Base-by-base conservation (phyloP, 371 early-diverging fungal genomes). In the Mortierella sp. region DNA sequence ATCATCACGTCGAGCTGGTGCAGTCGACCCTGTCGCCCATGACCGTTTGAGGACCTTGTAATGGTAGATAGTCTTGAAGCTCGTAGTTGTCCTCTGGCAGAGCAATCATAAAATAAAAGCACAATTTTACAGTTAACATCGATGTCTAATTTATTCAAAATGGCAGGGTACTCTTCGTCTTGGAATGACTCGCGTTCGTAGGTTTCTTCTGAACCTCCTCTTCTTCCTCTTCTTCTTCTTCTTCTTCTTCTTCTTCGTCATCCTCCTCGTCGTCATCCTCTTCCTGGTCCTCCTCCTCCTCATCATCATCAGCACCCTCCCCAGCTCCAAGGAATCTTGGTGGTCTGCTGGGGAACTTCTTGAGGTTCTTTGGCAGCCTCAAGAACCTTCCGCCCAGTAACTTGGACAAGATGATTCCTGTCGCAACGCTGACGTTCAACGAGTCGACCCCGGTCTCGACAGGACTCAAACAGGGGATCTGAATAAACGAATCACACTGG, bases 401-500 rank as follows among this genome's bases (percentile, higher is more conserved):
- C 10, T 80, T 64, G 0, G 89, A 79, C 40, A 89, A 73, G 7
- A 92, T 72, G 39, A 91, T 77, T 13, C 90, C 92, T 1, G 92
- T 86, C 2, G 93, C 93, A 10, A 92, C 92, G 55, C 89, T 86
- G 16, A 91, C 93, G 64, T 93, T 93, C 67, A 93, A 79, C 22
- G 91, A 91, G 74, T 92, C 93, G 13, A 92, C 83, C 26, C 72
- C 70, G 0, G 75, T 55, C 6, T 73, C 77, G 14, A 68, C 47
- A 16, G 74, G 45, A 2, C 76, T 70, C 47, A 79, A 45, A 11
- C 66, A 37, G 2, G 85, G 85, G 13, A 89, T 79, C 71, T 86
- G 84, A 41, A 89, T 78, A 53, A 84, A 80, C n/a, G 77, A 55
- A 63, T 91, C 83, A 68, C 92, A 92, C 48, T 71, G 70, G 9